Evolutionary conservation across 2,329 filamentous ascomycete genomes (phyloP), one percentile per base, ranked within the genome.

Genomic region (Botryosphaeria dothidea): DNA sequence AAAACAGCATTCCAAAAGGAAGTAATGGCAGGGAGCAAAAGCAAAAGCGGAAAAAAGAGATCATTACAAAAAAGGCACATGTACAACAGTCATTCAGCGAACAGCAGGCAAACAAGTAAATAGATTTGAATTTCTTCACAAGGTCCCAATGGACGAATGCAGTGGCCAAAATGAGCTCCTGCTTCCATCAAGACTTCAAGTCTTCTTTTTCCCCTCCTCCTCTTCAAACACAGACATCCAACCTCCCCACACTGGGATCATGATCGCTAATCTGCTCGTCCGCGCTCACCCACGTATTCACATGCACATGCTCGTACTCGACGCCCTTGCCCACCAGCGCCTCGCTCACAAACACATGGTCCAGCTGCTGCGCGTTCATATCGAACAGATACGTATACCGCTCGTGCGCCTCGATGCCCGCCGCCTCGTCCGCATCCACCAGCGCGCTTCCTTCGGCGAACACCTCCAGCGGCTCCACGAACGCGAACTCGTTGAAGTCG

Each of bases 401-500:
- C 80, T 92, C 90, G 27, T 75, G 72, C 2, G 77, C 71, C 3
- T 81, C 76, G 11, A 87, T 82, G 4, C 79, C 79, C 4, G 80
- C 83, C 0, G 84, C 86, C 4, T 84, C 87, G 69, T 92, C 88
- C 1, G 91, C 77, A 68, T 91, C 88, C 36, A 81, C 69, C 51
- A 92, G 78, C 2, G 84, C 83, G 0, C 86, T 88, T 21, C 82
- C 78, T 3, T 75, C 67, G 1, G 79, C 71, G 68, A 91, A 90
- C 1, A 77, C 78, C 66, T 81, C 73, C 56, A 91, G 74, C 1
- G 89, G 88, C 73, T 82, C 71, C 9, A 87, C 88, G 67, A 88
- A 88, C 4, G 83, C 73, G 72, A 90, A 92, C 74, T 92, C 90
- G 80, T 92, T 92, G 73, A 89, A 92, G 77, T 92, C 90, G 27